phyloP scores from a whole-genome alignment of 495 filamentous ascomycete species.

The Penicillium roqueforti region DNA sequence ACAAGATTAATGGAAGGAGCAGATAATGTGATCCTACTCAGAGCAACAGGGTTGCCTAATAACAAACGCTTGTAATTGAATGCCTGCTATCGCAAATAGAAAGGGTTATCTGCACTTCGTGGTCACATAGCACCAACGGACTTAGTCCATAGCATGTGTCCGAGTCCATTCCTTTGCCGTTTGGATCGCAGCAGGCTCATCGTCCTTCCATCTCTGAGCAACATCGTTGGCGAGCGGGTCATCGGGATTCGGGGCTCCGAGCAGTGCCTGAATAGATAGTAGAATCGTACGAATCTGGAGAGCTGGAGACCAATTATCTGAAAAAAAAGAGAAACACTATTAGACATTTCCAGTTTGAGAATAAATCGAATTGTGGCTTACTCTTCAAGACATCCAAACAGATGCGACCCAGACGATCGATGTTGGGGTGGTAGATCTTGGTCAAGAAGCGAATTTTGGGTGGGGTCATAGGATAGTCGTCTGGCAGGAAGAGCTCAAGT shows the following conservation, averaged over 20 bases:
- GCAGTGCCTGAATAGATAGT: constrained; percentile 91
- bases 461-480: constrained; percentile 99
- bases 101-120: constrained; percentile 26
- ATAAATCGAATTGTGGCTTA: constrained; percentile 32
- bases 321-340: background rate
- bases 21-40: constrained; percentile 8
- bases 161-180: constrained; percentile 87
- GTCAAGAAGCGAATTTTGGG: constrained; percentile 98
- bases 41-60: constrained; percentile 5
- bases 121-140: constrained; percentile 33
- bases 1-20: constrained; percentile 1
- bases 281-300: constrained; percentile 97
- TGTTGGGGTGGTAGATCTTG: constrained; percentile 99
- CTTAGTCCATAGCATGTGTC: constrained; percentile 63
- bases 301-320: constrained; percentile 98
- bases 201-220: constrained; percentile 96
- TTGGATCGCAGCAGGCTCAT: constrained; percentile 84
- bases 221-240: constrained; percentile 96
- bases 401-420: constrained; percentile 94
- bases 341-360: constrained; percentile 3
- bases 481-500: constrained; percentile 96
- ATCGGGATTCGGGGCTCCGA: constrained; percentile 95
- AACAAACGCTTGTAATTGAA: constrained; percentile 5
- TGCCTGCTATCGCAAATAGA: constrained; percentile 10
- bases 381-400: constrained; percentile 98